Base-by-base conservation (phyloP, 169 alveolate genomes). In the Cryptosporidium parvum region DNA sequence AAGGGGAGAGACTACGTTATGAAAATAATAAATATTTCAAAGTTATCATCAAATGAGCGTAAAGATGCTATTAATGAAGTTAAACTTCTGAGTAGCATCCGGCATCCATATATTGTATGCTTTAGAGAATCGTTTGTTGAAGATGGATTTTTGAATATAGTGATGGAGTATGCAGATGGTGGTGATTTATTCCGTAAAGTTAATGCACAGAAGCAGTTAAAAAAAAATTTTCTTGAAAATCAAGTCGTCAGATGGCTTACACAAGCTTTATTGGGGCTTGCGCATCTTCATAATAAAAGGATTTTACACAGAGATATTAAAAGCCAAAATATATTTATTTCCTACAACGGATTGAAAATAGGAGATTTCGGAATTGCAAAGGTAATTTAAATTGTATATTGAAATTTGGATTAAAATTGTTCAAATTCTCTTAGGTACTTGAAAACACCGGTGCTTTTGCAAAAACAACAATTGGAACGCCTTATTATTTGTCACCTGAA, bases 401-500 rank as follows among this genome's bases (percentile, higher is more conserved):
- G 26, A 59, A 42, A 80, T 29, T 70, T 29, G 37, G 39, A 70
- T 42, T 16, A 44, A 26, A 21, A 39, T 39, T 8, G 3, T 70
- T 29, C 18, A 35, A 48, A 67, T 67, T 26, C 18, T 75, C n/a
- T 12, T 35, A 94, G 92, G 97, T 97, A 29, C 95, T 98, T 58
- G 97, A 96, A 62, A 94, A 95, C 85, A 95, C 99, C 1, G 92
- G 94, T 35, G 98, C 97, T 69, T 97, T 96, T 93, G 99, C 99
- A 29, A 93, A 94, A 68, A 98, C 99, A 16, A 93, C 96, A 93
- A 97, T 98, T 45, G 99, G 99, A 58, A 99, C 99, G 6, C 99
- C 99, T 0, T 99, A 97, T 95, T 99, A 98, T 94, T 93, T 99
- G 92, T 97, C 99, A 35, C 99, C 99, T 0, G 99, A 99, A 94